Base-by-base conservation (phyloP, 495 filamentous ascomycete species). In the Aspergillus ellipticus region DNA sequence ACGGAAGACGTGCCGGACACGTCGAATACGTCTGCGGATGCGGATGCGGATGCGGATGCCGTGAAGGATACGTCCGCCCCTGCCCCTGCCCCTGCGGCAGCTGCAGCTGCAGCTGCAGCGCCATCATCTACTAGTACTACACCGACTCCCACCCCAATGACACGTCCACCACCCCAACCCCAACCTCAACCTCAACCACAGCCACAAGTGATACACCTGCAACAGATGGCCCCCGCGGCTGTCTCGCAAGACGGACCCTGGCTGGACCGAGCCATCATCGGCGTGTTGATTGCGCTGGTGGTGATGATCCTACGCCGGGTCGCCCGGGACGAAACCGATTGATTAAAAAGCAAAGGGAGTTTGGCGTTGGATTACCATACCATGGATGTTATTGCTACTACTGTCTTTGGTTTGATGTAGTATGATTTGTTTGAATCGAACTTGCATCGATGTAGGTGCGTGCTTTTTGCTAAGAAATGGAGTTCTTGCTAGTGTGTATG, bases 211-310 rank as follows among this genome's bases (percentile, higher is more conserved):
- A n/a, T n/a, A 13, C 35, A 39, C 11, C 35, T 2, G 0, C 35
- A 39, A 39, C 35, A 8, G 2, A 37, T 13, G 5, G 28, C 54
- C 21, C 28, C 60, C 46, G 42, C 65, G 17, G 26, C 35, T 17
- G 6, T 28, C 35, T 65, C 65, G 24, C 66, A 61, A 4, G 72
- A 76, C 45, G 73, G 66, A 24, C 67, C 74, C 5, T 83, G 80
- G 81, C 66, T 84, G 33, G 81, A 84, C 62, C 77, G 79, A 49
- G 76, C 78, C n/a, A 84, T 84, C 26, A 62, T 79, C 42, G 80
- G 74, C 11, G 70, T 84, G 11, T 56, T 80, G 15, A 61, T 80
- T 43, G 74, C 74, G 17, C 62, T 84, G 20, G 63, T 75, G 7
- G 37, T 81, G 15, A 69, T 81, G 72, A 66, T 82, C 13, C 57